These are phyloP conservation scores for Pseudogymnoascus sp. DNA, from an alignment of 2,329 filamentous ascomycete species.

Conservation along the genomic window DNA sequence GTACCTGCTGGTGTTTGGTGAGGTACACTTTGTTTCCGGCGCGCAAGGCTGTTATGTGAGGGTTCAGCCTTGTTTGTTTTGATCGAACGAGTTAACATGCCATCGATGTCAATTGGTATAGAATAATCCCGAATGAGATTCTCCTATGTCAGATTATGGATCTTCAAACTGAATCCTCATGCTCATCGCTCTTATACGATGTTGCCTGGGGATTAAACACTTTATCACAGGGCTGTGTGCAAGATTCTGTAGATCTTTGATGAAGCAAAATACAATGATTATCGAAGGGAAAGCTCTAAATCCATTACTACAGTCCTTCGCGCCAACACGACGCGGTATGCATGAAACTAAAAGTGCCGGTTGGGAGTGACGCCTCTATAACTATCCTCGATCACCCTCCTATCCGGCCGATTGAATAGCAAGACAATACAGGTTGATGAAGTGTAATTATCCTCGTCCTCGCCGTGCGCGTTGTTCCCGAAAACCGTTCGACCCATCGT, in stretches of 20 bases:
- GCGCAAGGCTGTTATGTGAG: not conserved
- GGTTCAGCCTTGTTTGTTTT: constrained; percentile 3
- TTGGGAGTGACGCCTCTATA: constrained; percentile 6
- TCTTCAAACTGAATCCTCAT: not conserved
- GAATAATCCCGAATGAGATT: not conserved
- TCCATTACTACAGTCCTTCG: constrained; percentile 6
- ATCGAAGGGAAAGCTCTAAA: constrained; percentile 7
- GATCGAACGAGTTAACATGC: not conserved
- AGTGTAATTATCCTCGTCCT: constrained; percentile 7
- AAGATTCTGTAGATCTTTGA: not conserved
- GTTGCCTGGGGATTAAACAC: not conserved
- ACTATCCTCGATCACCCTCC: constrained; percentile 1
- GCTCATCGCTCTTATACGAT: not conserved
- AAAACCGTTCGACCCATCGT: constrained; percentile 8
- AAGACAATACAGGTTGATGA: constrained; percentile 8
- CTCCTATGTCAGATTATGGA: not conserved
- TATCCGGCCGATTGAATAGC: constrained; percentile 7
- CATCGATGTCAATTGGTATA: not conserved
- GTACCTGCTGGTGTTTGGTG: not conserved
- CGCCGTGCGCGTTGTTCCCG: not conserved
- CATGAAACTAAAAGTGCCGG: constrained; percentile 4
- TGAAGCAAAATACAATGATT: not conserved
- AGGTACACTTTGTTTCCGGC: not conserved
- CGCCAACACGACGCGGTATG: constrained; percentile 1
- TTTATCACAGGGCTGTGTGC: not conserved